Percentiles rank a stretch among this genome's conserved stretches.
phyloP scores from a whole-genome alignment of 306 rosid genomes.

The Fragaria vesca region DNA sequence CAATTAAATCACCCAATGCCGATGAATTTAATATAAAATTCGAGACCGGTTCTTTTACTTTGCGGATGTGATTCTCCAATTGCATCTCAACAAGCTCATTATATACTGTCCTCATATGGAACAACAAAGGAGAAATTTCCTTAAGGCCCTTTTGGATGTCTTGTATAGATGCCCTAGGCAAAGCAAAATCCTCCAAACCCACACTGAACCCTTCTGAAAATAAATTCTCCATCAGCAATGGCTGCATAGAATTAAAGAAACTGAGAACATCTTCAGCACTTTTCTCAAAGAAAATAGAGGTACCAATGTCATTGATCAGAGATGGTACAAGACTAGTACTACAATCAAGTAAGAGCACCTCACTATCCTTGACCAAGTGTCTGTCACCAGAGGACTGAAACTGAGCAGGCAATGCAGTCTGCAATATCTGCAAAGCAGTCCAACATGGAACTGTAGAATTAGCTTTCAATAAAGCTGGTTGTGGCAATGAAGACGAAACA shows the following conservation, averaged over 20 bases:
- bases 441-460: constrained; percentile 52
- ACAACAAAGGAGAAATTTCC: constrained; percentile 51
- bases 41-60: constrained; percentile 45
- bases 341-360: constrained; percentile 54
- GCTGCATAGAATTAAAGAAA: constrained; percentile 72
- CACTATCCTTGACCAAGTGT: constrained; percentile 57
- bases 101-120: constrained; percentile 58
- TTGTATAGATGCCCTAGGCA: constrained; percentile 42
- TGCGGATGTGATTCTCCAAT: constrained; percentile 58
- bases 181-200: constrained; percentile 68
- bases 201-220: constrained; percentile 86
- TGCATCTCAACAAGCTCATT: constrained; percentile 72
- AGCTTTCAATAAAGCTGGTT: constrained; percentile 54
- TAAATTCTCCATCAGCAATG: constrained; percentile 83
- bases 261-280: constrained; percentile 75
- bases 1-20: constrained; percentile 65
- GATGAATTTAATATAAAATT: constrained; percentile 61
- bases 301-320: constrained; percentile 64
- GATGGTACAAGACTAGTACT: constrained; percentile 53
- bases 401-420: constrained; percentile 61
- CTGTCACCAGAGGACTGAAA: constrained; percentile 68
- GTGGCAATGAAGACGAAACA: constrained; percentile 60
- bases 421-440: constrained; percentile 79
- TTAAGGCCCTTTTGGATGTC: constrained; percentile 45
- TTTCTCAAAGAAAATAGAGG: constrained; percentile 73